Evolutionary conservation across 225 moss, liverwort and hornwort species (phyloP).

Genomic region (Rhytidiadelphus loreus): DNA sequence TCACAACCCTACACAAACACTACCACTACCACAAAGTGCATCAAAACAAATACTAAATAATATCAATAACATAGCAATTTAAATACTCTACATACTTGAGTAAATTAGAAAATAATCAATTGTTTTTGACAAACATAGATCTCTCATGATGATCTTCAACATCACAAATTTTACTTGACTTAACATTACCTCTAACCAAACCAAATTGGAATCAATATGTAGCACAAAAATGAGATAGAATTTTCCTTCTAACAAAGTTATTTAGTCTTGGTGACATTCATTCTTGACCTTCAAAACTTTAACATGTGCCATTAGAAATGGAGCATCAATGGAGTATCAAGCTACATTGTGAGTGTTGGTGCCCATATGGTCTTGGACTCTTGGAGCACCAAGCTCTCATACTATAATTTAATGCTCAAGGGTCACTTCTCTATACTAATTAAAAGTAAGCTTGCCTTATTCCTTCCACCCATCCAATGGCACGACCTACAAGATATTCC

Average conservation of each 20-base stretch:
- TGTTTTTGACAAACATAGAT: background rate
- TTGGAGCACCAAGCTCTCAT: rapidly evolving
- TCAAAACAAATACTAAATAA: background rate
- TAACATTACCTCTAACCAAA: background rate
- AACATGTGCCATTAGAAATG: rapidly evolving
- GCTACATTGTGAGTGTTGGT: too few species aligned
- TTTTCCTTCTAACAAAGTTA: background rate
- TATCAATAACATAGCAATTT: background rate
- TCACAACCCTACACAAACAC: background rate
- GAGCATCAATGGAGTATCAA: too few species aligned
- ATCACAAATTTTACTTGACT: background rate
- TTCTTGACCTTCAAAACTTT: background rate
- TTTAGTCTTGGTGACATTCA: background rate
- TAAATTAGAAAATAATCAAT: background rate
- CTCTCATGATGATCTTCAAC: background rate
- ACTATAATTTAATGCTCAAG: rapidly evolving
- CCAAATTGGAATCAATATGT: background rate
- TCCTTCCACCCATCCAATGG: rapidly evolving
- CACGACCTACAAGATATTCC: background rate
- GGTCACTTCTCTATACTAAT: rapidly evolving
- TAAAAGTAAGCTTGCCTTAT: background rate
- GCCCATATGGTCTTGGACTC: rapidly evolving
- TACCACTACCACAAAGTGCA: background rate
- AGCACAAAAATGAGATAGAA: background rate
- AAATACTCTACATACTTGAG: rapidly evolving